phyloP scores from a whole-genome alignment of 768 basidiomycete species.

The Tulasnella sp. region DNA sequence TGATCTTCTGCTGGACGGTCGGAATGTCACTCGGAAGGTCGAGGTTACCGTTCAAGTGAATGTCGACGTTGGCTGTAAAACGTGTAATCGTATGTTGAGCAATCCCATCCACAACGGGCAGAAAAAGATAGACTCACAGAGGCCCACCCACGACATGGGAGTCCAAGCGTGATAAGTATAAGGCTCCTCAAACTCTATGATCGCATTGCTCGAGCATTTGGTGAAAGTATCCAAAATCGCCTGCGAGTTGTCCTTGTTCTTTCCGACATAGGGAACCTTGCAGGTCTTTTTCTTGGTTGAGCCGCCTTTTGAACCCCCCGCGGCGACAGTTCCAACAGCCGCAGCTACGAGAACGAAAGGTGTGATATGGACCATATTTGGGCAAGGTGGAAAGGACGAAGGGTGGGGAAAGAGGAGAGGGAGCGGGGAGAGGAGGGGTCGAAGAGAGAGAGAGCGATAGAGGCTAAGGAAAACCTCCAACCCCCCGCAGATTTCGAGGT shows the following conservation, averaged over 20 bases:
- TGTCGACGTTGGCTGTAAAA: conserved; percentile 32
- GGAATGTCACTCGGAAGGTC: conserved; percentile 40
- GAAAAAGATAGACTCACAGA: conserved; percentile 20
- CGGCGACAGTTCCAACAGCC: background rate
- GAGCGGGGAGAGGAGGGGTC: background rate
- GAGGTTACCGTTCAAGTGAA: conserved; percentile 39
- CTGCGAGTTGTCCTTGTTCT: conserved; percentile 32
- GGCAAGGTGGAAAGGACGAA: background rate
- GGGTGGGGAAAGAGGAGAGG: background rate
- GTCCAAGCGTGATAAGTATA: conserved; percentile 35
- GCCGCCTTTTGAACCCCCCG: background rate
- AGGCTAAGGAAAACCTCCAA: background rate
- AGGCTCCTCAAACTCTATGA: conserved; percentile 33
- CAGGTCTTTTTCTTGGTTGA: conserved; percentile 9
- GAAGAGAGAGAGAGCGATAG: background rate
- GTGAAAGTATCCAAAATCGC: conserved; percentile 34
- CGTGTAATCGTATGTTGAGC: no score
- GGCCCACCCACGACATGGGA: conserved; percentile 32
- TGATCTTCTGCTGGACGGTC: conserved; percentile 37
- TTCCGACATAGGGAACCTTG: conserved; percentile 8
- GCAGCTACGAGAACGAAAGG: background rate
- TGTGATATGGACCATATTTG: background rate
- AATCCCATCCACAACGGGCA: background rate
- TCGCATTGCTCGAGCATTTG: conserved; percentile 32
- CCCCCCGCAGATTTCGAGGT: background rate